phyloP scores from a whole-genome alignment of 2,329 filamentous ascomycete genomes.

The Claviceps africana region DNA sequence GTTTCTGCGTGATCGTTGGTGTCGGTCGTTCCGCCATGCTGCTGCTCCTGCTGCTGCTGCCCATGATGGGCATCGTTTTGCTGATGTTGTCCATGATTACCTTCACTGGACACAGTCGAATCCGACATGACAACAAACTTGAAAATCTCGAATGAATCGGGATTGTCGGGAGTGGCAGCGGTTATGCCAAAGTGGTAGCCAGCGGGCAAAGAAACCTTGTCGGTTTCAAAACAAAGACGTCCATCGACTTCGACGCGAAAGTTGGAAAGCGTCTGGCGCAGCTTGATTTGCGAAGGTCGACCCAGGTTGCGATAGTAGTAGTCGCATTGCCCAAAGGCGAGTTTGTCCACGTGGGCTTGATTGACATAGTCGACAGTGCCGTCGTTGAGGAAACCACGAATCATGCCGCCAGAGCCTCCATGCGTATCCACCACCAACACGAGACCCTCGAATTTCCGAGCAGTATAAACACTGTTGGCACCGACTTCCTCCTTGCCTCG shows the following conservation, averaged over 20 bases:
- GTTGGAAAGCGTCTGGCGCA: slow-evolving; percentile 47
- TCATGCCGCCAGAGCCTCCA: slow-evolving; percentile 60
- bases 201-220: slow-evolving; percentile 61
- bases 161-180: slow-evolving; percentile 76
- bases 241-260: slow-evolving; percentile 76
- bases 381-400: slow-evolving; percentile 91
- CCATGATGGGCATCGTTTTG: no score
- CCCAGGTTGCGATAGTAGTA: slow-evolving; percentile 88
- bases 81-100: slow-evolving; percentile 9
- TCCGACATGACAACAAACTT: slow-evolving; percentile 64
- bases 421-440: slow-evolving; percentile 76
- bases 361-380: slow-evolving; percentile 65
- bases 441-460: slow-evolving; percentile 76
- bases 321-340: slow-evolving; percentile 87
- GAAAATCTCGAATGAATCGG: slow-evolving; percentile 89
- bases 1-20: slow-evolving; percentile 14
- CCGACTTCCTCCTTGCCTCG: slow-evolving; percentile 52
- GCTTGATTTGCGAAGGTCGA: slow-evolving; percentile 62
- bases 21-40: slow-evolving; percentile 13
- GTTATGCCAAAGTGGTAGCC: slow-evolving; percentile 80
- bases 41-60: slow-evolving; percentile 19
- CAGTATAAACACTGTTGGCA: slow-evolving; percentile 69
- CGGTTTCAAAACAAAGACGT: slow-evolving; percentile 66
- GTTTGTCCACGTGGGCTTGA: slow-evolving; percentile 62
- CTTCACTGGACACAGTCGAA: slow-evolving; percentile 14